These are phyloP conservation scores for Starmera dryadoides DNA, from an alignment of 805 yeast genomes.

Conservation along the genomic window DNA sequence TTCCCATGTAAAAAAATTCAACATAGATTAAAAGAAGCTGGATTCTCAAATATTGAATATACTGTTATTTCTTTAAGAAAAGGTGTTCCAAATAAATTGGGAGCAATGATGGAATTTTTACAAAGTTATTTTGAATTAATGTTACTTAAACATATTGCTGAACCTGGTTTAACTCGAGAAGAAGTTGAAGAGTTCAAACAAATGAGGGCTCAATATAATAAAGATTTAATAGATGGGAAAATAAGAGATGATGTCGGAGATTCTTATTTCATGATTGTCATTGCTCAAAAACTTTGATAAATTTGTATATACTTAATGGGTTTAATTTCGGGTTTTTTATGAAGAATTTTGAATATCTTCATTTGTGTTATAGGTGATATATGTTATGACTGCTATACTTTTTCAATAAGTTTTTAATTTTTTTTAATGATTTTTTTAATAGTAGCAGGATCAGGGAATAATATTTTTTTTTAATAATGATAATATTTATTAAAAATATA, in stretches of 20 bases:
- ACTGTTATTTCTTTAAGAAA: conserved; percentile 13
- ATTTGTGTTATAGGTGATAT: too few relatives aligned
- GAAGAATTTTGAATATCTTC: too few relatives aligned
- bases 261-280: conserved; percentile 15
- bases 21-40: conserved; percentile 13
- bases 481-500: too few relatives aligned
- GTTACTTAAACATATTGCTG: conserved; percentile 11
- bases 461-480: too few relatives aligned
- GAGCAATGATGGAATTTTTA: conserved; percentile 16
- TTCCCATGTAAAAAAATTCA: conserved; percentile 16
- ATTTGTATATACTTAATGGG: too few relatives aligned
- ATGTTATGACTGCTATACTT: too few relatives aligned
- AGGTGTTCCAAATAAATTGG: conserved; percentile 15
- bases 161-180: conserved; percentile 5
- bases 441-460: too few relatives aligned
- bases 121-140: conserved; percentile 14
- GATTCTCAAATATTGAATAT: conserved; percentile 13
- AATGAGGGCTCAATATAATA: conserved; percentile 13
- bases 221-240: conserved; percentile 11
- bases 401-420: too few relatives aligned
- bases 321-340: too few relatives aligned
- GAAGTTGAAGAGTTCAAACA: conserved; percentile 11
- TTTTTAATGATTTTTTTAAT: too few relatives aligned
- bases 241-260: conserved; percentile 16
- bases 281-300: conserved; percentile 8